These are phyloP conservation scores for Alternaria panax DNA, from an alignment of 2,329 filamentous ascomycete genomes.

Conservation along the genomic window DNA sequence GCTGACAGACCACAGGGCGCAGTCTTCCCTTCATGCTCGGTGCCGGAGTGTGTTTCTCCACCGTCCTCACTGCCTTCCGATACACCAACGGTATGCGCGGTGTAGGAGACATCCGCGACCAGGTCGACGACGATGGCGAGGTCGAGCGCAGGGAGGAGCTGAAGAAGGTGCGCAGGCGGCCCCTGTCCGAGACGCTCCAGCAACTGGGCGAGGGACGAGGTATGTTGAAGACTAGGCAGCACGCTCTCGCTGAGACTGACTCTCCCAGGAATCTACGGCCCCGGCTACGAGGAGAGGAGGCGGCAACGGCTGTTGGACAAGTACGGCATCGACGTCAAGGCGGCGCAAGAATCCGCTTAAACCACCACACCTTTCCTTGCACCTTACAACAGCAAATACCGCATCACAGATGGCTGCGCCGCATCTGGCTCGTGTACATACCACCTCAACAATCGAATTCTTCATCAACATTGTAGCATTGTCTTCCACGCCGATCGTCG, in stretches of 20 bases:
- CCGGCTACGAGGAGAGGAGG: conserved; percentile 85
- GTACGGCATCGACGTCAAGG: conserved; percentile 80
- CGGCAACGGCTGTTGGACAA: conserved; percentile 81
- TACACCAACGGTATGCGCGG: conserved; percentile 71
- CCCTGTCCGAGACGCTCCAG: conserved; percentile 79
- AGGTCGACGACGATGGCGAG: conserved; percentile 71
- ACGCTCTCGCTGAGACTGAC: conserved; percentile 21
- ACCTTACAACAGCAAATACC: conserved; percentile 28
- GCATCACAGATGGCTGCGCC: conserved; percentile 16
- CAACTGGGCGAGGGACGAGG: conserved; percentile 88
- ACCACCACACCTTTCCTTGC: conserved; percentile 25
- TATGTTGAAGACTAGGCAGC: conserved; percentile 51
- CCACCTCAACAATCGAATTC: conserved; percentile 13
- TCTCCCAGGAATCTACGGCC: conserved; percentile 74
- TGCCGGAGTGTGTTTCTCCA: conserved; percentile 67
- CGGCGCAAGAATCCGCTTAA: conserved; percentile 34
- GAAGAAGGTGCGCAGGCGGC: conserved; percentile 75
- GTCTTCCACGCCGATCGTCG: neutral
- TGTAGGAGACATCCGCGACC: conserved; percentile 52
- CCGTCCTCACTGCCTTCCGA: conserved; percentile 69
- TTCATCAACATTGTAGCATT: neutral
- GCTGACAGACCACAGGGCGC: conserved; percentile 57
- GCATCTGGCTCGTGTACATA: conserved; percentile 29
- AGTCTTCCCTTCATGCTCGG: conserved; percentile 75
- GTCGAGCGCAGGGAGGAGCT: conserved; percentile 78